A percentile compares a stretch with the other conserved stretches of the same genome.
Evolutionary conservation across 2,329 filamentous ascomycete species (phyloP).

Genomic region (Pseudocercospora fuligena): DNA sequence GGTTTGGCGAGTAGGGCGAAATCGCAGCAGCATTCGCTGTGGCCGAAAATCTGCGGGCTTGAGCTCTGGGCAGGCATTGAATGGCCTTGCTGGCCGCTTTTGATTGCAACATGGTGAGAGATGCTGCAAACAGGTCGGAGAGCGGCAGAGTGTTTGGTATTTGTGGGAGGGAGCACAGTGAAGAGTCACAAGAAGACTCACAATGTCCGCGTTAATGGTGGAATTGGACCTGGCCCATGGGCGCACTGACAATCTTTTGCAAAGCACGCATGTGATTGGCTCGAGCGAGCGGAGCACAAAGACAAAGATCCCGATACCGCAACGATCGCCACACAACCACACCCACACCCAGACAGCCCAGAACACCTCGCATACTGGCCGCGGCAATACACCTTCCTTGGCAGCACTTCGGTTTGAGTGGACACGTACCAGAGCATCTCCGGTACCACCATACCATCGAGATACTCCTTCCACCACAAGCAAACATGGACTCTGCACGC

Average conservation of each 20-base stretch:
- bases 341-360: neutral
- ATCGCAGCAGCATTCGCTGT: conserved; percentile 47
- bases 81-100: conserved; percentile 43
- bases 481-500: conserved; percentile 33
- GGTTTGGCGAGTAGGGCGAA: conserved; percentile 55
- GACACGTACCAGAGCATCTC: neutral
- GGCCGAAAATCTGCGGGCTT: conserved; percentile 49
- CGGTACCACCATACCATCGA: neutral
- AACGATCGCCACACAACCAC: neutral
- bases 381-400: neutral
- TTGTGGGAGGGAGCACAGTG: neutral
- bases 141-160: neutral
- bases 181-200: neutral
- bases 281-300: neutral
- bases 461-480: neutral
- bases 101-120: conserved; percentile 40
- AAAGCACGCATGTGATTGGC: neutral
- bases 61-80: conserved; percentile 44
- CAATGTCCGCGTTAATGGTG: neutral
- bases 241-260: neutral
- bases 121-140: conserved; percentile 20
- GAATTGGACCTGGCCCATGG: neutral
- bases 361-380: neutral
- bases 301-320: neutral
- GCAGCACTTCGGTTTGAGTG: neutral